These are phyloP conservation scores for Cadophora luteo-olivacea DNA, from an alignment of 2,329 filamentous ascomycete species.

Conservation along the genomic window DNA sequence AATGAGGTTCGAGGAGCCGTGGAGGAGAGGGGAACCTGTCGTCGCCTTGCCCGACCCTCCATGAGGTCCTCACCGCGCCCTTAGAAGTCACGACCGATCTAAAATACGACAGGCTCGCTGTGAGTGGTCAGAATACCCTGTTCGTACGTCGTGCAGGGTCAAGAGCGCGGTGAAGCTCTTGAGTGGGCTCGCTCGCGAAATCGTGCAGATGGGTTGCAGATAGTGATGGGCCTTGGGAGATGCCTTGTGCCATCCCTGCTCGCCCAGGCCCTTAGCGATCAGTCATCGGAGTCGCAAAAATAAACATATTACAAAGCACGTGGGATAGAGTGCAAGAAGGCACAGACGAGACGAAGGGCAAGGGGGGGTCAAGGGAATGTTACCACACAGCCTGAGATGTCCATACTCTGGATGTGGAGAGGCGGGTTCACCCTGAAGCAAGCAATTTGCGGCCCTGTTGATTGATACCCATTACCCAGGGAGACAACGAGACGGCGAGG, in stretches of 20 bases:
- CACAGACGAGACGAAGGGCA: background rate
- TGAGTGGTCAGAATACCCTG: conserved; percentile 26
- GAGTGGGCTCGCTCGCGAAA: conserved; percentile 14
- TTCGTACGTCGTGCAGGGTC: background rate
- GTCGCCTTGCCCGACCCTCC: conserved; percentile 19
- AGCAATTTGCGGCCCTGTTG: background rate
- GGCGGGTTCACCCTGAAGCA: background rate
- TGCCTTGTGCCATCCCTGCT: conserved; percentile 10
- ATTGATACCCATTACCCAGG: conserved; percentile 4
- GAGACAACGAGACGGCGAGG: conserved; percentile 10
- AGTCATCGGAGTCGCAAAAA: conserved; percentile 33
- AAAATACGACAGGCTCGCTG: conserved; percentile 25
- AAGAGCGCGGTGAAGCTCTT: conserved; percentile 23
- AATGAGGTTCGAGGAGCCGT: conserved; percentile 15
- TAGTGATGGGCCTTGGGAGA: conserved; percentile 1
- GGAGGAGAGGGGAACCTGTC: conserved; percentile 3
- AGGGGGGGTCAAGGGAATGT: background rate
- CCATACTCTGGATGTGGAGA: background rate
- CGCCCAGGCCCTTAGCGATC: background rate
- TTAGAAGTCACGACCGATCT: conserved; percentile 9
- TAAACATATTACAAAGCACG: conserved; percentile 43
- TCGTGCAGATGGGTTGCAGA: conserved; percentile 5
- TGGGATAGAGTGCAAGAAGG: conserved; percentile 22
- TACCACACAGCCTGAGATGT: background rate
- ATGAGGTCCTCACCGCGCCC: conserved; percentile 6